Evolutionary conservation across 129 eudicot species (phyloP), one percentile per base, ranked within the genome.

Genomic region (Pulicaria dysenterica): DNA sequence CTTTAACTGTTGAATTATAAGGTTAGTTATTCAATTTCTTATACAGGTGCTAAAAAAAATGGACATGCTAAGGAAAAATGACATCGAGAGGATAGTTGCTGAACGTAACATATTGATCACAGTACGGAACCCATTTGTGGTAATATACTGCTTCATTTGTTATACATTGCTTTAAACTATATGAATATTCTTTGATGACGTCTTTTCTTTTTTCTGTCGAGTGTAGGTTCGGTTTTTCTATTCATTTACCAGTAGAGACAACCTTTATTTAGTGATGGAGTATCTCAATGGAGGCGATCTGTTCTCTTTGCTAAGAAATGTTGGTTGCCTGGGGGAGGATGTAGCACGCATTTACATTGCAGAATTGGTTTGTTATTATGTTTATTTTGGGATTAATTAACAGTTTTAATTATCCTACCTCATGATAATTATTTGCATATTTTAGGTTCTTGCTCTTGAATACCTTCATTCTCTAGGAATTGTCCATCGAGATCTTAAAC

Each of bases 381-480:
- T 56, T 68, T 34, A 6, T 61, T 16, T 49, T 63, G 39, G 14
- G 8, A 48, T 79, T 15, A 57, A 39, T 38, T 62, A 58, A 24
- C 3, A 9, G n/a, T 41, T 73, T 38, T 44, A 31, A 16, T 54
- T 70, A 56, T 15, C 58, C 70, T 71, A 19, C 31, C 31, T 55
- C 17, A 34, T 66, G 12, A 36, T 38, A 34, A 43, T 50, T 71
- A 47, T 43, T 60, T 64, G 46, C 77, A 39, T 73, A 45, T 73
- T 76, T 73, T 82, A 91, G 97, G 97, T 91, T 78, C 97, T 91
- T 85, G 97, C 97, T 49, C 80, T 91, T 81, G 97, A 91, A 69
- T 91, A 91, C 80, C 88, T 91, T 75, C 97, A 91, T 76, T 88
- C 96, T 62, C 77, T 82, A 55, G 97, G 95, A 73, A 91, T 88